Conservation (phyloP, 257 asterid genomes). For the Jacaranda mimosifolia region DNA sequence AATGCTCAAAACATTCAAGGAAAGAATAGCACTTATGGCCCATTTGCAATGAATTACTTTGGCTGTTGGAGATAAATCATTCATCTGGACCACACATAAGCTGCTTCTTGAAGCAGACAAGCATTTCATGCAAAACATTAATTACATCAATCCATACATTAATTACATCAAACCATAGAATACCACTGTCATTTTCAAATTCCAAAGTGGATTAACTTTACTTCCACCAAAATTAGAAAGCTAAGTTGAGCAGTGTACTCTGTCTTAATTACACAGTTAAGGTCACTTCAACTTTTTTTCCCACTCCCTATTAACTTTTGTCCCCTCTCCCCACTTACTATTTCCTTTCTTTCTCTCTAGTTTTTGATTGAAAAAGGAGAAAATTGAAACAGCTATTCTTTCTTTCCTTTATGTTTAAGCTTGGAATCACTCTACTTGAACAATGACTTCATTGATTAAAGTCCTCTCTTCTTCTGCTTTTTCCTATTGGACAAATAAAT, state of each 20-base stretch:
- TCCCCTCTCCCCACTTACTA: not conserved
- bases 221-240: conserved; percentile 31
- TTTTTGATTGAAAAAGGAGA: not conserved
- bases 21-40: not conserved
- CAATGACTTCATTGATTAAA: conserved; percentile 35
- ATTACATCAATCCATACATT: conserved; percentile 1
- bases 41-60: not conserved
- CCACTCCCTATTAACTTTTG: conserved; percentile 21
- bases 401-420: conserved; percentile 29
- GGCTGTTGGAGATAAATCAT: not conserved
- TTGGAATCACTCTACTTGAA: conserved; percentile 36
- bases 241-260: conserved; percentile 29
- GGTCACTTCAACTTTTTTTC: conserved; percentile 25
- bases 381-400: not conserved
- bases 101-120: too few relatives aligned
- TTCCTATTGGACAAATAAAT: conserved; percentile 7
- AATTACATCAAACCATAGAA: conserved; percentile 1
- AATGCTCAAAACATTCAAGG: conserved; percentile 10
- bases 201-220: conserved; percentile 36
- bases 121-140: conserved; percentile 11
- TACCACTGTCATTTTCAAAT: conserved; percentile 30
- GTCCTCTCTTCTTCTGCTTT: conserved; percentile 8
- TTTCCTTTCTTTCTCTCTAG: not conserved
- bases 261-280: conserved; percentile 26
- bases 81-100: conserved; percentile 23